A percentile compares a stretch with the other conserved stretches of the same genome.
Evolutionary conservation across 805 yeast species (phyloP).

Genomic region (Candida michaelii): DNA sequence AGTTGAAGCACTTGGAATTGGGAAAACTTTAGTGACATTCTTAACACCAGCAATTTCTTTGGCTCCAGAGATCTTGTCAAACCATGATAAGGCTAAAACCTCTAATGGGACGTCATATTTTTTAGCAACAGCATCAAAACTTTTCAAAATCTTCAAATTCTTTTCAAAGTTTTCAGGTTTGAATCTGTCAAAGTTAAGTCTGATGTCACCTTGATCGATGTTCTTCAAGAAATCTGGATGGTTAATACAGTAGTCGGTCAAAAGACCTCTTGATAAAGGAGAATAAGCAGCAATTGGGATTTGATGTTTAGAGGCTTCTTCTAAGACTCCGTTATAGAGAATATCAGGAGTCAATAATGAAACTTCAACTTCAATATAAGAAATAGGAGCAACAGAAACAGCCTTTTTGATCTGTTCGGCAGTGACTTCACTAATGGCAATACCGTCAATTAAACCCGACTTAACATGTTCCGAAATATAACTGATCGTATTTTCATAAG

Average conservation of each 20-base stretch:
- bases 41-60: slow-evolving; percentile 42
- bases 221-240: slow-evolving; percentile 22
- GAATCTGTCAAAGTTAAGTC: slow-evolving; percentile 44
- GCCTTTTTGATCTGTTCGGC: slow-evolving; percentile 64
- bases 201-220: slow-evolving; percentile 9
- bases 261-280: slow-evolving; percentile 77
- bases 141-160: slow-evolving; percentile 51
- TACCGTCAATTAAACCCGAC: slow-evolving; percentile 64
- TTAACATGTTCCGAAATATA: slow-evolving; percentile 59
- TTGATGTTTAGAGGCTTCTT: slow-evolving; percentile 52
- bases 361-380: slow-evolving; percentile 76
- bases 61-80: slow-evolving; percentile 66
- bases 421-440: slow-evolving; percentile 74
- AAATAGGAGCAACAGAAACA: slow-evolving; percentile 52
- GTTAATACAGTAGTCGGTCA: slow-evolving; percentile 58
- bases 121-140: slow-evolving; percentile 27
- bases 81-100: slow-evolving; percentile 30
- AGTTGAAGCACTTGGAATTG: slow-evolving; percentile 79
- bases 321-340: slow-evolving; percentile 61
- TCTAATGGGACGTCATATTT: slow-evolving; percentile 1
- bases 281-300: slow-evolving; percentile 80
- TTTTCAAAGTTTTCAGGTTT: slow-evolving; percentile 51
- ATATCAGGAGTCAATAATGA: slow-evolving; percentile 70
- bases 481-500: slow-evolving; percentile 58
- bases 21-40: slow-evolving; percentile 57